Percentiles rank a stretch among this genome's conserved stretches.
Conservation (phyloP, 1,284 basidiomycete genomes). For the Cryptococcus maquisensis region DNA sequence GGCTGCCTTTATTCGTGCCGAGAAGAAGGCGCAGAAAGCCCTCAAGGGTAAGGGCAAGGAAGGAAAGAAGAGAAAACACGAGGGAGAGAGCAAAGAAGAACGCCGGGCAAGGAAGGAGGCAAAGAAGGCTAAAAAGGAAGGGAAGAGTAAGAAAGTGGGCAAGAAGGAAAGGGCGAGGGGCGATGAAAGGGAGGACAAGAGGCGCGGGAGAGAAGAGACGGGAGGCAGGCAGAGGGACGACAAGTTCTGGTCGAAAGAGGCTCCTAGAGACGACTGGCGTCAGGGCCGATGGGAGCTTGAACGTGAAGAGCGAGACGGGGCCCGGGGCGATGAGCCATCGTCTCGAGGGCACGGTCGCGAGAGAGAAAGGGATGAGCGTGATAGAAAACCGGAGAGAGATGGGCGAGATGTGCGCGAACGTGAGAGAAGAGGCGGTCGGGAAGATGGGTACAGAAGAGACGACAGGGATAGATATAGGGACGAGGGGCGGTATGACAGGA, state of each 20-base stretch:
- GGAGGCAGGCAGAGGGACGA: conserved; percentile 8
- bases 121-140: conserved; percentile 47
- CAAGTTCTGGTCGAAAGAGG: background rate
- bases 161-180: conserved; percentile 14
- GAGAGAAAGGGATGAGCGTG: conserved; percentile 3
- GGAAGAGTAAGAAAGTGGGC: conserved; percentile 22
- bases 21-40: conserved; percentile 54
- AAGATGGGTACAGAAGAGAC: conserved; percentile 12
- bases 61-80: conserved; percentile 63
- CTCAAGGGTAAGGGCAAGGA: conserved; percentile 55
- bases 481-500: background rate
- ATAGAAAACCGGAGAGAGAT: background rate
- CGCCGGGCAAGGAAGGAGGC: conserved; percentile 53
- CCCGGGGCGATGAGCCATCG: background rate
- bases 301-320: conserved; percentile 7
- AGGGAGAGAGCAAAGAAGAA: conserved; percentile 73
- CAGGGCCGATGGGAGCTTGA: conserved; percentile 13
- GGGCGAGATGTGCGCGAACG: background rate
- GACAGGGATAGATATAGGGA: conserved; percentile 5
- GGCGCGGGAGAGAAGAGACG: conserved; percentile 17
- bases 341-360: background rate
- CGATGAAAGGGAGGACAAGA: conserved; percentile 7
- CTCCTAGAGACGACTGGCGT: conserved; percentile 21
- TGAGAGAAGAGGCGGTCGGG: background rate
- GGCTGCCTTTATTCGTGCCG: conserved; percentile 69